A percentile compares a stretch with the other conserved stretches of the same genome.
These are phyloP conservation scores for Colletotrichum orchidophilum DNA, from an alignment of 2,329 filamentous ascomycete species.

Conservation along the genomic window DNA sequence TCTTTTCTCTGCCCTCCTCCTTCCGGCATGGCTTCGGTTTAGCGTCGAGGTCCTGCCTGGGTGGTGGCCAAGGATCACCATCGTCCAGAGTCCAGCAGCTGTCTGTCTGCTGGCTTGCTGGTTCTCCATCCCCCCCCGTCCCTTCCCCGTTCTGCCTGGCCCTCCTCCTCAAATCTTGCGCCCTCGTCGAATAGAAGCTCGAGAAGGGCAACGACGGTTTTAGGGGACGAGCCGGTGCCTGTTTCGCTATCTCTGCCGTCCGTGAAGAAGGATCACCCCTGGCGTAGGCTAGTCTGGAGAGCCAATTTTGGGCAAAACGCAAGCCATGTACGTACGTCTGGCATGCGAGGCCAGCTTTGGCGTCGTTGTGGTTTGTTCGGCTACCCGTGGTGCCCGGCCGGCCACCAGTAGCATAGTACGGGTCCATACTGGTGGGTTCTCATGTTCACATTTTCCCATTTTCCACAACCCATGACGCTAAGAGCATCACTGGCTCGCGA, in stretches of 20 bases:
- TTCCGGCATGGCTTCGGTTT: neutral
- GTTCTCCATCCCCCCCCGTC: neutral
- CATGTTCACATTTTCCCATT: neutral
- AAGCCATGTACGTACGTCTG: conserved; percentile 7
- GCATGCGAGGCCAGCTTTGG: neutral
- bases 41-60: neutral
- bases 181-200: neutral
- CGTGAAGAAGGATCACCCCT: conserved; percentile 12
- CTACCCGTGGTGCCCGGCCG: neutral
- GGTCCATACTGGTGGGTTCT: neutral
- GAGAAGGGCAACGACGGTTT: neutral
- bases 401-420: neutral
- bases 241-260: conserved; percentile 14
- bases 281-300: conserved; percentile 15
- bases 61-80: conserved; percentile 6
- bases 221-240: conserved; percentile 11
- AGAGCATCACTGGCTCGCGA: neutral
- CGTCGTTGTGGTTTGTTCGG: neutral
- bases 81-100: neutral
- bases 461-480: neutral
- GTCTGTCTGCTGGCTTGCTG: neutral
- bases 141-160: neutral
- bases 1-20: conserved; percentile 15
- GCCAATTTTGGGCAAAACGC: conserved; percentile 4
- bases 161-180: neutral